Percentiles rank a stretch among this genome's conserved stretches.
phyloP scores from a whole-genome alignment of 2,329 filamentous ascomycete species.

The Colletotrichum higginsianum region DNA sequence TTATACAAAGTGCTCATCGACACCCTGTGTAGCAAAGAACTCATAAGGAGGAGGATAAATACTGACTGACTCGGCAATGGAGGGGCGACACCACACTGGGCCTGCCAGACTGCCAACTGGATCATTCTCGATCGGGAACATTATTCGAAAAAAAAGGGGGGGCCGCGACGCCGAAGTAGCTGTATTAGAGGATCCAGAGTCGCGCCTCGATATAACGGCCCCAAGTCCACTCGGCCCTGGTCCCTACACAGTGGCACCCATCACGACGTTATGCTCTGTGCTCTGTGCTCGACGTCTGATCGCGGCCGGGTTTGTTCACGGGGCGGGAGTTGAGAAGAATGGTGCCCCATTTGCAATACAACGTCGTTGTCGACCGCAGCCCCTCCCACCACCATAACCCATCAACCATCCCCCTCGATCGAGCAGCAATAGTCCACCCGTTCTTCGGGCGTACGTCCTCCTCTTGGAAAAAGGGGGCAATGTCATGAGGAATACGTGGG shows the following conservation, averaged over 20 bases:
- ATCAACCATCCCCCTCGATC: not conserved
- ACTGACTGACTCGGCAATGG: slow-evolving; percentile 16
- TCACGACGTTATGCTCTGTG: slow-evolving; percentile 11
- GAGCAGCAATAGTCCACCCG: not conserved
- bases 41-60: slow-evolving; percentile 10
- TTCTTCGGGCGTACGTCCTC: slow-evolving; percentile 14
- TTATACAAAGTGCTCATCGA: slow-evolving; percentile 21
- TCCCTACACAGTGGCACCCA: slow-evolving; percentile 32
- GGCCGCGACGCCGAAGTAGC: slow-evolving; percentile 9
- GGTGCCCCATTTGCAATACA: not conserved
- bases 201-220: slow-evolving; percentile 19
- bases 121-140: slow-evolving; percentile 9
- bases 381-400: too few relatives aligned
- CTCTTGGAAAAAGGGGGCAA: slow-evolving; percentile 23
- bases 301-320: slow-evolving; percentile 7
- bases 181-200: slow-evolving; percentile 16
- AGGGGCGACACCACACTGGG: slow-evolving; percentile 16
- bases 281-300: slow-evolving; percentile 27
- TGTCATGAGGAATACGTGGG: slow-evolving; percentile 9
- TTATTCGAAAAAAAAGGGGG: not conserved
- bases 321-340: slow-evolving; percentile 19
- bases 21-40: not conserved
- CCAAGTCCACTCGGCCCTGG: slow-evolving; percentile 23
- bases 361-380: not conserved
- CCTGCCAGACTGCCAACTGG: not conserved